Conservation (phyloP, 108 stramenopile genomes). For the Cylindrotheca fusiformis region DNA sequence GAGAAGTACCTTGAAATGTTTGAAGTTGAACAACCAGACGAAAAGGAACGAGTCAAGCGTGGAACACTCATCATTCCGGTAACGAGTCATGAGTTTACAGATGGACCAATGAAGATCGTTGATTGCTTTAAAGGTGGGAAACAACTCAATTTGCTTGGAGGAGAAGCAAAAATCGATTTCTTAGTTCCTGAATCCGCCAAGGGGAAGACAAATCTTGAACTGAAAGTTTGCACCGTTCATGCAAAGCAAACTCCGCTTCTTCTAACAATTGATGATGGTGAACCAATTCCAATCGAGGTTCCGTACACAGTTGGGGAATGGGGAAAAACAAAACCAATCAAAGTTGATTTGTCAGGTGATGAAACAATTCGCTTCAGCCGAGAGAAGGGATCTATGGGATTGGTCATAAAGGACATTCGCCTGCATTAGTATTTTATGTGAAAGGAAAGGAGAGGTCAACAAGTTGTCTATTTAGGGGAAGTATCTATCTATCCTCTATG, state of each 20-base stretch:
- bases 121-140: slow-evolving; percentile 26
- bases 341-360: slow-evolving; percentile 7
- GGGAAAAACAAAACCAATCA: slow-evolving; percentile 32
- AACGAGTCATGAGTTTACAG: neutral
- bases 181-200: slow-evolving; percentile 15
- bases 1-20: slow-evolving; percentile 18
- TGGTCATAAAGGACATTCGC: slow-evolving; percentile 26
- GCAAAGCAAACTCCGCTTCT: slow-evolving; percentile 16
- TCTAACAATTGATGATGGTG: slow-evolving; percentile 15
- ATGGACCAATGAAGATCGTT: slow-evolving; percentile 25
- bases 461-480: too few species aligned
- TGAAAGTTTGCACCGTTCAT: slow-evolving; percentile 36
- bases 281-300: slow-evolving; percentile 15
- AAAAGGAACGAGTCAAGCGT: slow-evolving; percentile 3
- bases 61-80: slow-evolving; percentile 22
- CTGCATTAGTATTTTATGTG: slow-evolving; percentile 5
- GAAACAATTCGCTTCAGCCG: slow-evolving; percentile 28
- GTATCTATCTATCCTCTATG: too few species aligned
- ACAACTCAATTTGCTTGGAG: slow-evolving; percentile 29
- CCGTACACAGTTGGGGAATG: slow-evolving; percentile 54
- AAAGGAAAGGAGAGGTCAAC: too few species aligned
- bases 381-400: slow-evolving; percentile 28
- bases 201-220: slow-evolving; percentile 6
- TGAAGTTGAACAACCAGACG: slow-evolving; percentile 13
- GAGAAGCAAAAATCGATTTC: slow-evolving; percentile 22